These are phyloP conservation scores for Quercus dentata DNA, from an alignment of 306 rosid genomes.

Conservation along the genomic window DNA sequence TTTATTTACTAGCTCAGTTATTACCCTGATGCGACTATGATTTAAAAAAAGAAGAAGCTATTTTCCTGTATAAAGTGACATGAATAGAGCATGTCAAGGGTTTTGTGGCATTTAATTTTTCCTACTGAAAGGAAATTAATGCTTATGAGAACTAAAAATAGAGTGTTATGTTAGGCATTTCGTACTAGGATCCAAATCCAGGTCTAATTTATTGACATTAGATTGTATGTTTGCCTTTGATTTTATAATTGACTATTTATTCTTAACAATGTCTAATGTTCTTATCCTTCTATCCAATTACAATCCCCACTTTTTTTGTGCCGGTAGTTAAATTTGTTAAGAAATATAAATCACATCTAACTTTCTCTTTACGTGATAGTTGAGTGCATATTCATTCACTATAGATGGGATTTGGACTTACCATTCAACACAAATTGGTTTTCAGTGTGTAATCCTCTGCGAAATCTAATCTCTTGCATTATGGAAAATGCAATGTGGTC, in stretches of 20 bases:
- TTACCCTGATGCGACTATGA: no score
- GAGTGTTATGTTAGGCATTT: no score
- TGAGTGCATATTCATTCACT: background rate
- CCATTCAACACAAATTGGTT: background rate
- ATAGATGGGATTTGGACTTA: background rate
- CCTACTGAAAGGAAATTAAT: background rate
- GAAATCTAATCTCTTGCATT: background rate
- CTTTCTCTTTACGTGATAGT: slow-evolving; percentile 2
- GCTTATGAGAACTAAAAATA: background rate
- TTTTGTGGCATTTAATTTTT: background rate
- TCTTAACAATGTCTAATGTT: background rate
- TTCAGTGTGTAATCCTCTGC: slow-evolving; percentile 7
- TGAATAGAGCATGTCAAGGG: background rate
- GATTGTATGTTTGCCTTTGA: background rate
- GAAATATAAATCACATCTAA: background rate
- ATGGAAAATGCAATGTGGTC: background rate
- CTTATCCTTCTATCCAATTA: background rate
- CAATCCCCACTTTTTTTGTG: background rate
- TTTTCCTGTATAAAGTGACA: background rate
- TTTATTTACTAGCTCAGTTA: background rate
- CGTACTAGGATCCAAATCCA: background rate
- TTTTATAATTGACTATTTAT: background rate
- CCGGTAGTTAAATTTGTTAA: no score
- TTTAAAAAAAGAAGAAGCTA: background rate
- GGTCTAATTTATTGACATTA: background rate